phyloP scores from a whole-genome alignment of 2,329 filamentous ascomycete genomes.

The Fusarium chuoi region DNA sequence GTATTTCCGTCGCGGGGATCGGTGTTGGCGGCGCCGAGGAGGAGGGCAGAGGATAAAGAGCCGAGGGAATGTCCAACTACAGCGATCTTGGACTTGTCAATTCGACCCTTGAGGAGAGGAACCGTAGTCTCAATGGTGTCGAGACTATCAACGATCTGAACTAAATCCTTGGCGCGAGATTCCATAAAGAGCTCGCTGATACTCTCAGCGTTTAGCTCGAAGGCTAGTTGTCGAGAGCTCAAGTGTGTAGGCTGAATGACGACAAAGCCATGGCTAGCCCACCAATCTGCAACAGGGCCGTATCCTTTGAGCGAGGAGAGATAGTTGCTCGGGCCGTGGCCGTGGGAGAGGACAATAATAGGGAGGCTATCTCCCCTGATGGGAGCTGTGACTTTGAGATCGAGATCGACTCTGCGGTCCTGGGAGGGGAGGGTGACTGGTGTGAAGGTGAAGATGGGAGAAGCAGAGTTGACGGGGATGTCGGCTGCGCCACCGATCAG shows the following conservation, averaged over 20 bases:
- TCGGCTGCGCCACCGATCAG: constrained; percentile 39
- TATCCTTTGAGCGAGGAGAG: constrained; percentile 43
- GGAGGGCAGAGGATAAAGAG: constrained; percentile 22
- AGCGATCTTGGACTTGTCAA: constrained; percentile 38
- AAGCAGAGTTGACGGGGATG: constrained; percentile 30
- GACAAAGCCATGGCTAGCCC: constrained; percentile 43
- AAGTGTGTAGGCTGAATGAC: constrained; percentile 45
- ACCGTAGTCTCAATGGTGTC: constrained; percentile 37
- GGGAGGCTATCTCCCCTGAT: constrained; percentile 28
- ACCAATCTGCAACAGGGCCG: constrained; percentile 40
- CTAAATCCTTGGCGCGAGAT: constrained; percentile 37
- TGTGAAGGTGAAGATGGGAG: constrained; percentile 38
- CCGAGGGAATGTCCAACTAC: constrained; percentile 44
- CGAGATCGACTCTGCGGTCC: constrained; percentile 36
- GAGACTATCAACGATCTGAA: constrained; percentile 37
- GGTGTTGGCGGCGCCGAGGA: constrained; percentile 38
- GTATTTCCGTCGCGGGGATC: constrained; percentile 33
- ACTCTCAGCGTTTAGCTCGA: neutral
- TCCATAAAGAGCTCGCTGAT: constrained; percentile 37
- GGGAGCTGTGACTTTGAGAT: constrained; percentile 39
- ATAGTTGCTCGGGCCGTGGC: constrained; percentile 42
- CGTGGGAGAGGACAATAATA: constrained; percentile 43
- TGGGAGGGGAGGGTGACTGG: constrained; percentile 33
- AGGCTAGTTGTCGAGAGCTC: constrained; percentile 32
- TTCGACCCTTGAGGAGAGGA: constrained; percentile 35